A percentile compares a stretch with the other conserved stretches of the same genome.
Evolutionary conservation across 345 rosid species (phyloP).

Genomic region (sweet orange (Citrus sinensis)): DNA sequence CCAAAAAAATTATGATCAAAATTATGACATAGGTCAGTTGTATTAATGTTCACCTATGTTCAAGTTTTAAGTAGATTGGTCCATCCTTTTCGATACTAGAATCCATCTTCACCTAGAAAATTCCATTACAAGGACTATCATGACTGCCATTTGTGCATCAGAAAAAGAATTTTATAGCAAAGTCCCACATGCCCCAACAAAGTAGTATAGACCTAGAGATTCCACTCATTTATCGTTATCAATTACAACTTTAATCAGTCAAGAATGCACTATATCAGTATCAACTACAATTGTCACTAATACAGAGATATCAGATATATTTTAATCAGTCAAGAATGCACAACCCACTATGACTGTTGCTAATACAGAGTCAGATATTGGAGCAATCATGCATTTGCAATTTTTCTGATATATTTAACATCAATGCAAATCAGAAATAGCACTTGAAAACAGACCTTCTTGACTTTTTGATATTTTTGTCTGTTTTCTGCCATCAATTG

Average conservation of each 20-base stretch:
- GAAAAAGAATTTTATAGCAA: not conserved
- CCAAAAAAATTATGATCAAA: not conserved
- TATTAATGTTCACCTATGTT: not conserved
- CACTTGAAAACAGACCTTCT: constrained; percentile 58
- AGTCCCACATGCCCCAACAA: not conserved
- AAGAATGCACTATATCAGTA: not conserved
- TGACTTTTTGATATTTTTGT: constrained; percentile 90
- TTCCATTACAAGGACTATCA: not conserved
- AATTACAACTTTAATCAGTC: not conserved
- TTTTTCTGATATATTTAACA: not conserved
- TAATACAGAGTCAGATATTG: not conserved
- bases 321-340: too few relatives aligned
- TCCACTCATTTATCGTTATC: not conserved
- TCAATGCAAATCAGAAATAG: not conserved
- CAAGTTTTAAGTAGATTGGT: not conserved
- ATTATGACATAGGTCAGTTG: not conserved
- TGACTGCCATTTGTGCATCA: not conserved
- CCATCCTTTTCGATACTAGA: not conserved
- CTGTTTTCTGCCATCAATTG: constrained; percentile 93
- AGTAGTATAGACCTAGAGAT: not conserved
- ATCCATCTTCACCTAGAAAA: not conserved
- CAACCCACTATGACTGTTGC: not conserved
- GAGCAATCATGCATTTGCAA: not conserved
- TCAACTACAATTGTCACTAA: not conserved
- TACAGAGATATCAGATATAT: not conserved